phyloP scores from a whole-genome alignment of 495 filamentous ascomycete species.

The Letharia lupina region DNA sequence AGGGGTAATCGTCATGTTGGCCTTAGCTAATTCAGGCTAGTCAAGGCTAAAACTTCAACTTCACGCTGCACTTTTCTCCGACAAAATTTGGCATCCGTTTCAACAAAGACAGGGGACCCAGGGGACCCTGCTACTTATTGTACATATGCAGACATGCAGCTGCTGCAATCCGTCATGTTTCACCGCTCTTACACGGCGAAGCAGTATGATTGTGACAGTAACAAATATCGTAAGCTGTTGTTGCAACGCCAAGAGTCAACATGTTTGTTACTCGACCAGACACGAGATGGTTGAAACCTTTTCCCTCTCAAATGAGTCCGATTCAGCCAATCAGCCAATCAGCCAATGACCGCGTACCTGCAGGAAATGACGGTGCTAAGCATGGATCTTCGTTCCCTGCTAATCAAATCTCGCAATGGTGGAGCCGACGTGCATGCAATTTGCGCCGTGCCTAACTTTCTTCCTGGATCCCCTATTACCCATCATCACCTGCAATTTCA shows the following conservation, averaged over 20 bases:
- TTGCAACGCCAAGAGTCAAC: neutral
- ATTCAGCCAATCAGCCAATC: neutral
- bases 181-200: neutral
- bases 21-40: neutral
- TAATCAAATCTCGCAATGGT: neutral
- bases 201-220: neutral
- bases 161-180: neutral
- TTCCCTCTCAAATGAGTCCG: neutral
- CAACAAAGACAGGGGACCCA: neutral
- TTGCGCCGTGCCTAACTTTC: slow-evolving; percentile 16
- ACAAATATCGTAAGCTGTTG: neutral
- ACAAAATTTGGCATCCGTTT: neutral
- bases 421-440: slow-evolving; percentile 1
- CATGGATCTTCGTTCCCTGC: neutral
- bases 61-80: neutral
- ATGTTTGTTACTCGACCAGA: neutral
- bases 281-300: too few relatives aligned
- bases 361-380: neutral
- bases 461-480: neutral
- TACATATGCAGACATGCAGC: neutral
- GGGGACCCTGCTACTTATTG: neutral
- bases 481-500: slow-evolving; percentile 13
- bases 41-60: neutral
- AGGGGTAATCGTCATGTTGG: neutral
- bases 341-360: neutral